Conservation (phyloP, 2,329 filamentous ascomycete genomes). For the Biscogniauxia sp. region DNA sequence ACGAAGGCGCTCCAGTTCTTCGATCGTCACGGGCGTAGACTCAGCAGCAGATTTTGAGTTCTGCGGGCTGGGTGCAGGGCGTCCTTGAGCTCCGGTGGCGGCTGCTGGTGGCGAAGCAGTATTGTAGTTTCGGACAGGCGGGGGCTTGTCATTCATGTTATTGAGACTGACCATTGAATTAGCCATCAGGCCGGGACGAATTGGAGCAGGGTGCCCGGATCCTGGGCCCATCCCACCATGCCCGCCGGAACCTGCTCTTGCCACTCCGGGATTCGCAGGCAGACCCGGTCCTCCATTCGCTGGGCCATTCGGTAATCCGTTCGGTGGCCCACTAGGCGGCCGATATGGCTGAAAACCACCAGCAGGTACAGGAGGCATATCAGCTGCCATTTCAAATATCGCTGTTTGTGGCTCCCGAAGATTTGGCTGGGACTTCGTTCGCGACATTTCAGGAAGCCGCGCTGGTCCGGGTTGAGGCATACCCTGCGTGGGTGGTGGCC, state of each 20-base stretch:
- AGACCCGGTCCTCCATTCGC: conserved; percentile 21
- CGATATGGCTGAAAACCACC: conserved; percentile 34
- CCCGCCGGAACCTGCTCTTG: conserved; percentile 28
- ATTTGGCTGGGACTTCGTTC: conserved; percentile 67
- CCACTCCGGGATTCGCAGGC: conserved; percentile 27
- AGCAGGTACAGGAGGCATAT: conserved; percentile 54
- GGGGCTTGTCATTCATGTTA: conserved; percentile 51
- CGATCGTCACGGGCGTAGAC: conserved; percentile 64
- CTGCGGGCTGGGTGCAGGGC: conserved; percentile 35
- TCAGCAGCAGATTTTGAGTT: conserved; percentile 29
- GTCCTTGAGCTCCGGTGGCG: conserved; percentile 33
- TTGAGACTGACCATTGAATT: conserved; percentile 50
- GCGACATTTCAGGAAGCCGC: conserved; percentile 52
- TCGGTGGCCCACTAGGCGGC: conserved; percentile 16
- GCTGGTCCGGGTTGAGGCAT: conserved; percentile 48
- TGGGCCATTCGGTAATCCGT: conserved; percentile 12
- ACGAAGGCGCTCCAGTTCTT: conserved; percentile 75
- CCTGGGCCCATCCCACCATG: conserved; percentile 32
- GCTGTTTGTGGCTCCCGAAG: conserved; percentile 63
- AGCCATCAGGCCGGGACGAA: conserved; percentile 61
- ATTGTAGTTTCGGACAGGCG: conserved; percentile 56
- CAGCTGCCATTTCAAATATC: conserved; percentile 70
- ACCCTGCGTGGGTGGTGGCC: conserved; percentile 31
- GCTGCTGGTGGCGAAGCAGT: conserved; percentile 44
- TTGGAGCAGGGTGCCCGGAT: conserved; percentile 58